These are phyloP conservation scores for Purpureocillium takamizusanense DNA, from an alignment of 2,329 filamentous ascomycete genomes.

Conservation along the genomic window DNA sequence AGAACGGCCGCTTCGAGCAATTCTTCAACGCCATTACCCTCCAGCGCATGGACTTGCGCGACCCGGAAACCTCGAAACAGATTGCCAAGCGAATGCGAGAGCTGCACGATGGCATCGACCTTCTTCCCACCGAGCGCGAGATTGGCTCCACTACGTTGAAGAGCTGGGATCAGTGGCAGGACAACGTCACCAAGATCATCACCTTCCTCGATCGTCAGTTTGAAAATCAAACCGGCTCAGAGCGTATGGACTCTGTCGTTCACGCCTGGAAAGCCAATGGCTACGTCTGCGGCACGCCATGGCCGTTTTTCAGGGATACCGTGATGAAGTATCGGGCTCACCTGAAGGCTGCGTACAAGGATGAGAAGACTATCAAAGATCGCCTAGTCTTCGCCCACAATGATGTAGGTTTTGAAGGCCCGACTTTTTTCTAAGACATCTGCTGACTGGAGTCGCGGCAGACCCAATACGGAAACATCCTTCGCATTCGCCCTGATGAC, in stretches of 20 bases:
- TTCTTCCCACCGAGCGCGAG: slow-evolving; percentile 68
- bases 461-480: slow-evolving; percentile 98
- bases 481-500: slow-evolving; percentile 59
- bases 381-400: slow-evolving; percentile 93
- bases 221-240: slow-evolving; percentile 23
- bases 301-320: slow-evolving; percentile 65
- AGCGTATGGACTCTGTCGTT: slow-evolving; percentile 15
- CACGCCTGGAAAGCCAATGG: slow-evolving; percentile 59
- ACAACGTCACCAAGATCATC: slow-evolving; percentile 52
- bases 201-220: slow-evolving; percentile 52
- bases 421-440: background rate
- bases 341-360: slow-evolving; percentile 65
- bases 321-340: slow-evolving; percentile 71
- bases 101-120: slow-evolving; percentile 84
- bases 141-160: slow-evolving; percentile 77
- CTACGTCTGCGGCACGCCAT: slow-evolving; percentile 75
- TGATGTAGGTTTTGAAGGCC: slow-evolving; percentile 55
- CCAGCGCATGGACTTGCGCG: slow-evolving; percentile 65
- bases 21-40: slow-evolving; percentile 81
- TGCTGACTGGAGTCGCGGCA: slow-evolving; percentile 27
- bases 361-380: slow-evolving; percentile 55
- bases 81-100: slow-evolving; percentile 98
- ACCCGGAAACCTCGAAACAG: slow-evolving; percentile 75
- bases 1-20: slow-evolving; percentile 92
- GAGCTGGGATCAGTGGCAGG: slow-evolving; percentile 92